Evolutionary conservation across 768 basidiomycete genomes (phyloP).

Genomic region (Gloeopeniophorella convolvens): DNA sequence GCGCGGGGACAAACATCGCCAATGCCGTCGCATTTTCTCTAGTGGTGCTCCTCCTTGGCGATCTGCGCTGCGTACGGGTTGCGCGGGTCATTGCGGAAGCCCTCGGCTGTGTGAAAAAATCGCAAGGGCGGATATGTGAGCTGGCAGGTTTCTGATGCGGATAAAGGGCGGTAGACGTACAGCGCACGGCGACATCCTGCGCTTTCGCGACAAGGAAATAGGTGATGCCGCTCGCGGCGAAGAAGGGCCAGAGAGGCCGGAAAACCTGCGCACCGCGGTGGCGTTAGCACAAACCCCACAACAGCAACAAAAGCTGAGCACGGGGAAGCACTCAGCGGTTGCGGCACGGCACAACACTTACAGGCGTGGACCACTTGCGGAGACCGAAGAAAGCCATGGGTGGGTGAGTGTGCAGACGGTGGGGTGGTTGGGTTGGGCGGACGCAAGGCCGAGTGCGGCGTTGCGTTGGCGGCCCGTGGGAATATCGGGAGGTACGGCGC

Average conservation of each 20-base stretch:
- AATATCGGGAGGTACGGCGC: not conserved
- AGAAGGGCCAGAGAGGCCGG: slow-evolving; percentile 78
- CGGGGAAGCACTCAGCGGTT: too few relatives aligned
- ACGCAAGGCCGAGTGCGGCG: not conserved
- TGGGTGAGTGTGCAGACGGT: not conserved
- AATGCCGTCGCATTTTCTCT: slow-evolving; percentile 6
- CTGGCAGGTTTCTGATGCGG: not conserved
- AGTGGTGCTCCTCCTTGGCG: slow-evolving; percentile 51
- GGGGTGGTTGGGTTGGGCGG: not conserved
- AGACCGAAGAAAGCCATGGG: slow-evolving; percentile 70
- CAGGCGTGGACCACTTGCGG: slow-evolving; percentile 77
- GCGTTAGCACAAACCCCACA: slow-evolving; percentile 10
- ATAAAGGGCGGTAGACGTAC: slow-evolving; percentile 41
- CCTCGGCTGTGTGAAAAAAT: slow-evolving; percentile 40
- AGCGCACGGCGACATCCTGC: slow-evolving; percentile 63
- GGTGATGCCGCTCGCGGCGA: slow-evolving; percentile 56
- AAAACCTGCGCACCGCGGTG: slow-evolving; percentile 43
- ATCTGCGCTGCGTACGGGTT: slow-evolving; percentile 80
- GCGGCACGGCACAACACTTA: too few relatives aligned
- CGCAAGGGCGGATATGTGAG: not conserved
- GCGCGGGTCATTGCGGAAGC: slow-evolving; percentile 67
- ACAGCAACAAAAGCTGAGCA: not conserved
- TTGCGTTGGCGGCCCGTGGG: slow-evolving; percentile 2
- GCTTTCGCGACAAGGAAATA: slow-evolving; percentile 60
- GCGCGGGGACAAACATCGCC: not conserved